Evolutionary conservation across 306 rosid species (phyloP).

Genomic region (Nissolia schottii): DNA sequence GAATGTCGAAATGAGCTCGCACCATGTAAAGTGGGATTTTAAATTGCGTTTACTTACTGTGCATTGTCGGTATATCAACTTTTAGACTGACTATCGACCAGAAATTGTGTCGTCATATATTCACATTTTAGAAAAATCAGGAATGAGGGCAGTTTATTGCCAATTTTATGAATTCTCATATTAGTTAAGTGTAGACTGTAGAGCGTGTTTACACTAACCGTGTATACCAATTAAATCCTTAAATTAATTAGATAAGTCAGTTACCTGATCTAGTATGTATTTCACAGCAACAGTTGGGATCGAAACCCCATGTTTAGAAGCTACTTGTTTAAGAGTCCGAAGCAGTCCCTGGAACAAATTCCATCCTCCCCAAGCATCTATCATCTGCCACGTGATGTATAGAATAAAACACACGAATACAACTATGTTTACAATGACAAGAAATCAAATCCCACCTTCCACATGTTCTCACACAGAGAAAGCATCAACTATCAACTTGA

Average conservation of each 20-base stretch:
- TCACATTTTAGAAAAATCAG: too few species aligned
- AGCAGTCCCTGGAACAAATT: slow-evolving; percentile 76
- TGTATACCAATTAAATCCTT: too few species aligned
- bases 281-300: slow-evolving; percentile 81
- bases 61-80: too few species aligned
- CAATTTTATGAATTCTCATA: too few species aligned
- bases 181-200: too few species aligned
- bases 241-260: not conserved
- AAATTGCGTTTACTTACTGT: too few species aligned
- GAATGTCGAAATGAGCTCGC: not conserved
- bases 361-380: slow-evolving; percentile 99
- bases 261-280: slow-evolving; percentile 81
- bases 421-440: slow-evolving; percentile 1
- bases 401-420: slow-evolving; percentile 2
- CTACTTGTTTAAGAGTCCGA: slow-evolving; percentile 73
- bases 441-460: not conserved
- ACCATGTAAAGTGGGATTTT: not conserved
- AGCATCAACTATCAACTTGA: slow-evolving; percentile 8
- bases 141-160: too few species aligned
- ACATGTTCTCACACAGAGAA: not conserved
- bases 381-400: slow-evolving; percentile 55
- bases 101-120: too few species aligned
- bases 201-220: too few species aligned
- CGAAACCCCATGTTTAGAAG: slow-evolving; percentile 74
- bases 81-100: too few species aligned